Percentiles rank a stretch among this genome's conserved stretches.
These are phyloP conservation scores for Recurvomyces mirabilis DNA, from an alignment of 495 filamentous ascomycete genomes.

Conservation along the genomic window DNA sequence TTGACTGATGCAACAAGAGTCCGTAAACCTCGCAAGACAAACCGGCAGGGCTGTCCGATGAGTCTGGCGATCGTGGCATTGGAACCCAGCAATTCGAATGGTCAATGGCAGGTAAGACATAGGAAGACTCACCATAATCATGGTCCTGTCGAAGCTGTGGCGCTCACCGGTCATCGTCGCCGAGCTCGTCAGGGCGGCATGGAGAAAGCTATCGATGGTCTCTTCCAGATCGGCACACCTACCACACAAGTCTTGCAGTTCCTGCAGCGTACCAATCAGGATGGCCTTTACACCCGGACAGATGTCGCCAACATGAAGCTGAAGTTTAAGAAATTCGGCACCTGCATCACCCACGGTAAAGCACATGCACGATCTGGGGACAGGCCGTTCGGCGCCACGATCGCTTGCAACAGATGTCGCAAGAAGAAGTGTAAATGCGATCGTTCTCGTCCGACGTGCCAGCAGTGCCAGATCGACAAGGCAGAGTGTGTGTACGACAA, in stretches of 20 bases:
- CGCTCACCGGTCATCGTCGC: slow-evolving; percentile 11
- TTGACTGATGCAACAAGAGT: slow-evolving; percentile 1
- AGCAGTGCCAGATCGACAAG: neutral
- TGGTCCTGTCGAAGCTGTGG: slow-evolving; percentile 6
- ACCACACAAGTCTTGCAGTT: slow-evolving; percentile 17
- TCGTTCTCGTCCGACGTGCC: slow-evolving; percentile 4
- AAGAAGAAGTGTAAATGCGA: slow-evolving; percentile 9
- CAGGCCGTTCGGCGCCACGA: neutral
- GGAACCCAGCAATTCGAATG: slow-evolving; percentile 9
- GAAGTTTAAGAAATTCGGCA: slow-evolving; percentile 17
- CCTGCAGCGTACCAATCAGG: slow-evolving; percentile 14
- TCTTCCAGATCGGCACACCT: slow-evolving; percentile 16
- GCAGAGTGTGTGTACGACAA: slow-evolving; percentile 10
- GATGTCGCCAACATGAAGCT: slow-evolving; percentile 22
- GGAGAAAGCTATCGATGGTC: slow-evolving; percentile 15
- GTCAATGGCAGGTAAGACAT: slow-evolving; percentile 20
- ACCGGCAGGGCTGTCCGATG: slow-evolving; percentile 15
- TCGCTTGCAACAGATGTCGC: slow-evolving; percentile 9
- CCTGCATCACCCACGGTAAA: neutral
- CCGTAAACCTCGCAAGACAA: slow-evolving; percentile 4
- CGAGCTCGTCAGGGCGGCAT: slow-evolving; percentile 13
- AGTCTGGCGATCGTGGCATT: slow-evolving; percentile 12
- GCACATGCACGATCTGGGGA: neutral
- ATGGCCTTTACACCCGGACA: slow-evolving; percentile 17
- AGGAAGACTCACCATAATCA: slow-evolving; percentile 20